phyloP scores from a whole-genome alignment of 495 filamentous ascomycete genomes.

The Penicillium alfredii region DNA sequence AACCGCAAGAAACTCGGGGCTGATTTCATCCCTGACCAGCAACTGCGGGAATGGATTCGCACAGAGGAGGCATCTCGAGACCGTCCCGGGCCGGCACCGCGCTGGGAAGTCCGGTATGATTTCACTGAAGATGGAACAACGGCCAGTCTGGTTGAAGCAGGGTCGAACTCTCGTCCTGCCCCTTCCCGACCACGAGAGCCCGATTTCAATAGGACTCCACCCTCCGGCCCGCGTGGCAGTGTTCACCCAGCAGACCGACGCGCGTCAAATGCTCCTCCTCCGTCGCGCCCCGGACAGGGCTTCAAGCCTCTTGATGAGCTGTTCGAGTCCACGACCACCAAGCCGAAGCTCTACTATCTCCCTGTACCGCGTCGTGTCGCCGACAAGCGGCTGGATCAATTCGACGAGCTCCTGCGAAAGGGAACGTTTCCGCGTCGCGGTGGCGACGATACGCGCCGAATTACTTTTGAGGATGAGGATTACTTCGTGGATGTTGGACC shows the following conservation, averaged over 20 bases:
- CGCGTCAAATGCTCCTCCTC: slow-evolving; percentile 14
- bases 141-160: slow-evolving; percentile 50
- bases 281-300: slow-evolving; percentile 35
- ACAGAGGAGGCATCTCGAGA: slow-evolving; percentile 52
- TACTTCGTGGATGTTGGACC: slow-evolving; percentile 67
- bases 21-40: slow-evolving; percentile 81
- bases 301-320: slow-evolving; percentile 58
- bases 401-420: slow-evolving; percentile 49
- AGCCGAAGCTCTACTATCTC: slow-evolving; percentile 65
- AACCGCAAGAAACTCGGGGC: slow-evolving; percentile 80
- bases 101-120: slow-evolving; percentile 71
- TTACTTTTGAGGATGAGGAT: slow-evolving; percentile 70
- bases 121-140: slow-evolving; percentile 49
- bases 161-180: slow-evolving; percentile 19
- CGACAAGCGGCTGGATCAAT: slow-evolving; percentile 58
- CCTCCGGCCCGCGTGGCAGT: slow-evolving; percentile 31
- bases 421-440: slow-evolving; percentile 40
- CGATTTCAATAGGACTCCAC: slow-evolving; percentile 31
- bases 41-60: slow-evolving; percentile 67
- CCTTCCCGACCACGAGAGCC: slow-evolving; percentile 19
- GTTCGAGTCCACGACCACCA: slow-evolving; percentile 56
- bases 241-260: slow-evolving; percentile 19
- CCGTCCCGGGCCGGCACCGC: slow-evolving; percentile 42
- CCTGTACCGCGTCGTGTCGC: slow-evolving; percentile 47
- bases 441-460: slow-evolving; percentile 63